Evolutionary conservation across 805 yeast species (phyloP), one percentile per base, ranked within the genome.

Genomic region (Helenozyma baotianmanensis): DNA sequence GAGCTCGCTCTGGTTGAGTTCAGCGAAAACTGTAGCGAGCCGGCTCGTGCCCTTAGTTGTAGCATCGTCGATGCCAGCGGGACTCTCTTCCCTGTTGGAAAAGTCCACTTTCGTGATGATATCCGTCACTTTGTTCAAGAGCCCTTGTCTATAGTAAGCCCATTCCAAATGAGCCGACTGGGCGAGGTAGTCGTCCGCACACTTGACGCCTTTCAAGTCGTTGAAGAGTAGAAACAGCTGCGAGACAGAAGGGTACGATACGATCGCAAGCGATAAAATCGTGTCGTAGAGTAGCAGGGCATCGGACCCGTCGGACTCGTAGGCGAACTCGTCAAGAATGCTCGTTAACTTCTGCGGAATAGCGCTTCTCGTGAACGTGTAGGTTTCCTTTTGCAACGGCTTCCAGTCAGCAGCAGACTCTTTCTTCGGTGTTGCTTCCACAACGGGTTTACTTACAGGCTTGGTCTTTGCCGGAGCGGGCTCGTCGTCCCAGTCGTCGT

Each of bases 221-320:
- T 65, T 64, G 32, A 46, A 56, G 10, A 62, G 41, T n/a, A 64
- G 32, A 28, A 60, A 63, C 26, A 68, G 63, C 23, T 53, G 38
- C 2, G 54, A 39, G 3, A 54, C 35, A 1, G 53, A 32, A 4
- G 70, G 70, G 39, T 66, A 66, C 7, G 54, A 43, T 6, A 54
- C 38, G 10, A 56, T 40, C 6, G 65, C 48, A 25, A 66, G 40
- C 5, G 70, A 50, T 10, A 54, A 43, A 9, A 62, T 50, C 4
- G 65, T 39, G 3, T 55, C 50, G 7, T 60, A 29, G 13, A 64
- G 42, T 8, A 45, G 30, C 7, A 40, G 39, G 4, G 28, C 18
- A 15, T 53, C 51, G 7, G 39, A 47, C 7, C 42, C 45, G 3
- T 44, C 38, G 1, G 60, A 45, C 14, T 49, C 51, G 8, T 35